Base-by-base conservation (phyloP, 345 rosid genomes). In the Dovyalis caffra region DNA sequence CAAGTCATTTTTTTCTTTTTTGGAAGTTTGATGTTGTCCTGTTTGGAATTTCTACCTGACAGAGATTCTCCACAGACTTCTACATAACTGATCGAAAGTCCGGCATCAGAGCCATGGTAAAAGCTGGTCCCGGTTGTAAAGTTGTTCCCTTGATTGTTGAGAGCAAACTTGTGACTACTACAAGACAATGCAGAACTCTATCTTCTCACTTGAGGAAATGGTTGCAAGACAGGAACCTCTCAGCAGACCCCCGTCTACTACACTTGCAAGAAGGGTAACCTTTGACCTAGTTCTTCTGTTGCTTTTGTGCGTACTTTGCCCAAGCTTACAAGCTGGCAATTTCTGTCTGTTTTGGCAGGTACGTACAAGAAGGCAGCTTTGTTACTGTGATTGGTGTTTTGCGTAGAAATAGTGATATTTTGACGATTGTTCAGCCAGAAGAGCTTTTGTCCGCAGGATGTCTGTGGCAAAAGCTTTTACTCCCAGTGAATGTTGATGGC, bases 61-160 rank as follows among this genome's bases (percentile, higher is more conserved):
- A 86, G 91, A 88, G 88, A 78, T 78, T 81, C 82, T 86, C 88
- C 66, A 79, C 89, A 6, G 89, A 86, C 80, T 88, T 88, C 80
- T 88, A 83, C 67, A 51, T 88, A 68, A 88, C 87, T 1, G 89
- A 88, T 75, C 57, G 26, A 33, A 83, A 81, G 65, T 84, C 88
- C 23, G 91, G 88, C 62, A 58, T 86, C 29, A 76, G 82, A 71
- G 89, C 86, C 12, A 47, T 79, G 71, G 89, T 88, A 56, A 88
- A 84, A 78, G 88, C 88, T 5, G 88, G 89, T 62, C 35, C 79
- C 26, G 82, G 80, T 37, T 84, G 88, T 81, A 80, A 74, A 70
- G 87, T 83, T 72, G 72, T 83, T 64, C 89, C 91, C 74, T 70
- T 88, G 70, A 78, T 86, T 67, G 68, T 58, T 10, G 89, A 88